Evolutionary conservation across 345 rosid genomes (phyloP).

Genomic region (Pugionium dolabratum): DNA sequence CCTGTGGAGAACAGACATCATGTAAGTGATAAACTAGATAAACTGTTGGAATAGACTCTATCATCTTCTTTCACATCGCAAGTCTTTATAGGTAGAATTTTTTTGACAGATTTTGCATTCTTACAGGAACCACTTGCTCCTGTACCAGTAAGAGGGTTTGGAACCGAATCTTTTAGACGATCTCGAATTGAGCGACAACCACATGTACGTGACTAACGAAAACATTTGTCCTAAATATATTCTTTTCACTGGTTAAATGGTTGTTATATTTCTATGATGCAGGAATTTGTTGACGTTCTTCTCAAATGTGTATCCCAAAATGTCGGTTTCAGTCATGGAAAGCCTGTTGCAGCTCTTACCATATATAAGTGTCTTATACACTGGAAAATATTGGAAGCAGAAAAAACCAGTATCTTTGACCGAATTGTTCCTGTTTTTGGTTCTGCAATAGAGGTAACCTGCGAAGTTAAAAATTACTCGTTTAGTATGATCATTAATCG

Average conservation of each 20-base stretch:
- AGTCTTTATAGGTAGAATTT: conserved; percentile 17
- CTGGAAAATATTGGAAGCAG: conserved; percentile 92
- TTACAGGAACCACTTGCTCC: conserved; percentile 57
- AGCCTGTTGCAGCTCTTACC: conserved; percentile 85
- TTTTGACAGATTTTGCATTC: conserved; percentile 27
- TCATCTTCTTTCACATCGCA: conserved; percentile 12
- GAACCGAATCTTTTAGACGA: conserved; percentile 60
- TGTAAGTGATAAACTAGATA: conserved; percentile 46
- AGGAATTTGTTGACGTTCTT: conserved; percentile 78
- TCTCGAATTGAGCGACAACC: conserved; percentile 66
- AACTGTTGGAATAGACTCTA: conserved; percentile 10
- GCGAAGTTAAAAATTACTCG: conserved; percentile 51
- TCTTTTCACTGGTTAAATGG: conserved; percentile 32
- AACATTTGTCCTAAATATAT: conserved; percentile 11
- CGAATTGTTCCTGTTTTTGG: conserved; percentile 87
- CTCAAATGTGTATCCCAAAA: conserved; percentile 62
- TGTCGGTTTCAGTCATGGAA: conserved; percentile 79
- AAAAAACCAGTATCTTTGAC: conserved; percentile 91
- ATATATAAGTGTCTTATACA: conserved; percentile 86
- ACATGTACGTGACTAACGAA: conserved; percentile 53
- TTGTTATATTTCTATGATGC: conserved; percentile 36
- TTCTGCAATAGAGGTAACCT: conserved; percentile 83
- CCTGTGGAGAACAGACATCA: conserved; percentile 67
- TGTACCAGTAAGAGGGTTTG: conserved; percentile 51
- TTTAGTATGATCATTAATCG: conserved; percentile 5